Conservation (phyloP, 345 rosid species). For the Eucalyptus sp. region DNA sequence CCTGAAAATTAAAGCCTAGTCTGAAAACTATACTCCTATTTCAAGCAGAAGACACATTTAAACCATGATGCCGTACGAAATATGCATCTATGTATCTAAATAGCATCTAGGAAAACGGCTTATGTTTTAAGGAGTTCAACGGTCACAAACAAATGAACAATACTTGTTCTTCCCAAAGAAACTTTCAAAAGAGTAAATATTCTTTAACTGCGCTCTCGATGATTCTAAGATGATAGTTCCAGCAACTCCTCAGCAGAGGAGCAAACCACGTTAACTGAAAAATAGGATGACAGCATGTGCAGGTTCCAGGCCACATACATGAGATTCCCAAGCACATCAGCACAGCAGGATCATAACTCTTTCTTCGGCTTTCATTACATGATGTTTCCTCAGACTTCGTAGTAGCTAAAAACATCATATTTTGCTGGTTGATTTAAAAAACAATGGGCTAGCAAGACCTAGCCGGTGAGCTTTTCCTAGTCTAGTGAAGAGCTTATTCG, state of each 20-base stretch:
- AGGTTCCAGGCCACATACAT: neutral
- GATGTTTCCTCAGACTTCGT: neutral
- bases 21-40: neutral
- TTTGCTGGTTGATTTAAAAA: neutral
- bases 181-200: neutral
- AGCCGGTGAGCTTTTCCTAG: neutral
- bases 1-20: neutral
- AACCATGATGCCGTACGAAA: neutral
- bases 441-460: neutral
- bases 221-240: neutral
- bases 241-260: neutral
- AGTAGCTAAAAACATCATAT: neutral
- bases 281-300: neutral
- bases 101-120: neutral
- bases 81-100: neutral
- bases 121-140: neutral
- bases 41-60: neutral
- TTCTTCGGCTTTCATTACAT: neutral
- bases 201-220: neutral
- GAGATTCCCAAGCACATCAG: neutral
- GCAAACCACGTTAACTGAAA: neutral
- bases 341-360: neutral
- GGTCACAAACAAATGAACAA: neutral
- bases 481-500: neutral
- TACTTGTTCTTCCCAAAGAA: neutral